These are phyloP conservation scores for Coprinopsis sp. DNA, from an alignment of 768 basidiomycete genomes.

Conservation along the genomic window DNA sequence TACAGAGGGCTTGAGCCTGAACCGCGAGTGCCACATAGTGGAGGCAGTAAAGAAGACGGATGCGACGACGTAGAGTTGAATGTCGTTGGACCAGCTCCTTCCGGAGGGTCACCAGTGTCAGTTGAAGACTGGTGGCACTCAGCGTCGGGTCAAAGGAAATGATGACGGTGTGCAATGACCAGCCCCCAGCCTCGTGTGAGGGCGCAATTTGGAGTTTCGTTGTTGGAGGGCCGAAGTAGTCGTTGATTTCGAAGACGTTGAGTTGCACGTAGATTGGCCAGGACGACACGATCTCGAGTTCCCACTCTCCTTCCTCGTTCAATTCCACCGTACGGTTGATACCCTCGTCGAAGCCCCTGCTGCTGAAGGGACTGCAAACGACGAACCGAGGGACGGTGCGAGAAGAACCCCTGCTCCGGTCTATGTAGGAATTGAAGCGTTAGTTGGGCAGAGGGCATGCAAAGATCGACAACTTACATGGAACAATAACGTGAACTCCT, in stretches of 20 bases:
- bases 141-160: constrained; percentile 89
- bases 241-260: constrained; percentile 87
- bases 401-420: constrained; percentile 44
- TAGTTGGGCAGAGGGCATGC: constrained; percentile 1
- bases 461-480: constrained; percentile 53
- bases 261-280: constrained; percentile 92
- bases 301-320: constrained; percentile 65
- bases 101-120: constrained; percentile 90
- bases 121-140: constrained; percentile 91
- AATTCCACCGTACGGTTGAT: constrained; percentile 65
- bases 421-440: constrained; percentile 51
- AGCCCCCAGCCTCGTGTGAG: constrained; percentile 73
- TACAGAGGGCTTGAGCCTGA: constrained; percentile 83
- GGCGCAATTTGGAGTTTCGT: constrained; percentile 79
- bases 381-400: constrained; percentile 86
- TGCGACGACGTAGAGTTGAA: constrained; percentile 89
- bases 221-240: constrained; percentile 85
- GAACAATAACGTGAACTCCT: constrained; percentile 83
- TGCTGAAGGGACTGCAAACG: constrained; percentile 85
- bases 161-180: constrained; percentile 90
- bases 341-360: constrained; percentile 89
- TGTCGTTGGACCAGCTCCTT: constrained; percentile 72
- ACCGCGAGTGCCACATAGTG: constrained; percentile 84
- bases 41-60: constrained; percentile 84
- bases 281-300: constrained; percentile 80